Conservation (phyloP, 495 filamentous ascomycete species). For the Penicillium canariense region DNA sequence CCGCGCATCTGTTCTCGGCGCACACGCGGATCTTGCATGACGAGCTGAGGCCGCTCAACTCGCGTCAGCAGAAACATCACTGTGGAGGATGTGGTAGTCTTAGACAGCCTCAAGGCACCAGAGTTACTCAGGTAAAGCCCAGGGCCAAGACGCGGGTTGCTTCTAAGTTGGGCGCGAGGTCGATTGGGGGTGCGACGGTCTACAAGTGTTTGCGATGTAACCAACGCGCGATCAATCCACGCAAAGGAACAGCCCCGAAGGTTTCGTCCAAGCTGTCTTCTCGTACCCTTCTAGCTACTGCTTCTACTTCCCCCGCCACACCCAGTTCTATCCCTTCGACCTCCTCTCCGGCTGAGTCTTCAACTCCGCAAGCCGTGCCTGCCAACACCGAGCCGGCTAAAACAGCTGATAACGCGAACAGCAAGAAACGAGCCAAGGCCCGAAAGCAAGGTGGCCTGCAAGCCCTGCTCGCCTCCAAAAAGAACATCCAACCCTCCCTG, state of each 20-base stretch:
- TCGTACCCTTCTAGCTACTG: conserved; percentile 5
- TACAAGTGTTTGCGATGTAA: conserved; percentile 42
- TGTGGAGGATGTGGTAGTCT: conserved; percentile 54
- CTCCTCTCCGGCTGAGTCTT: conserved; percentile 2
- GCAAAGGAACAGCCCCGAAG: conserved; percentile 16
- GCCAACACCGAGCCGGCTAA: conserved; percentile 16
- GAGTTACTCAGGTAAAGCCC: conserved; percentile 25
- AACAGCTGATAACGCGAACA: conserved; percentile 47
- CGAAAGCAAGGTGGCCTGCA: conserved; percentile 59
- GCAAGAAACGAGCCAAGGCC: conserved; percentile 58
- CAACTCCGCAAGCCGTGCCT: not conserved
- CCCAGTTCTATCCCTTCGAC: not conserved
- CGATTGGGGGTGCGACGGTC: conserved; percentile 24
- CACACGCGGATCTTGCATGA: conserved; percentile 44
- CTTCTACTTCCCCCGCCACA: conserved; percentile 8
- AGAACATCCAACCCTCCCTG: conserved; percentile 39
- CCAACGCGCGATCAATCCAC: conserved; percentile 29
- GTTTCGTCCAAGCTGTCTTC: conserved; percentile 6
- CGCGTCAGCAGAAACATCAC: conserved; percentile 36
- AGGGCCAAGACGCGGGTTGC: conserved; percentile 22
- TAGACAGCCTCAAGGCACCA: conserved; percentile 43
- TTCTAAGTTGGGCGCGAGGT: conserved; percentile 9
- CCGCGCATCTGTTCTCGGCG: conserved; percentile 45
- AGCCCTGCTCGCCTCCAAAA: conserved; percentile 54
- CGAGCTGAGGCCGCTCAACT: conserved; percentile 37